These are phyloP conservation scores for Pyrenochaeta sp. DNA, from an alignment of 2,329 filamentous ascomycete species.

Conservation along the genomic window DNA sequence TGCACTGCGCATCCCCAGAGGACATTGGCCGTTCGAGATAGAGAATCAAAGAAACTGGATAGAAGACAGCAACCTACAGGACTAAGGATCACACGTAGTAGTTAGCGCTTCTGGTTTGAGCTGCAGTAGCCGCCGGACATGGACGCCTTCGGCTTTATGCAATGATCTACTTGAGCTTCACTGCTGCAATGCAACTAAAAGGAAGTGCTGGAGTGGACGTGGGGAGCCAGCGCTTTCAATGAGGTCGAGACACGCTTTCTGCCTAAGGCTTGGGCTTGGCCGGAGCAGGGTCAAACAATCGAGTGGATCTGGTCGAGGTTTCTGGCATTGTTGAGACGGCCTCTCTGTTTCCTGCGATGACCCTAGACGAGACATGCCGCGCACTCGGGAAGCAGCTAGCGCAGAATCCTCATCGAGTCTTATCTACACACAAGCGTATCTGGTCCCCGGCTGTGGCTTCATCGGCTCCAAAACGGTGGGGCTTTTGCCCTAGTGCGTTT, in stretches of 20 bases:
- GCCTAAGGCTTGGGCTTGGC: constrained; percentile 34
- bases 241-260: constrained; percentile 30
- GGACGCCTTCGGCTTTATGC: not conserved
- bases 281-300: constrained; percentile 26
- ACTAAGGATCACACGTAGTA: constrained; percentile 6
- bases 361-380: constrained; percentile 20
- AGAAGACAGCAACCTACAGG: constrained; percentile 11
- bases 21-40: too few species aligned
- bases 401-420: constrained; percentile 15
- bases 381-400: constrained; percentile 22
- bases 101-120: constrained; percentile 6
- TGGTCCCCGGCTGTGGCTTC: constrained; percentile 29
- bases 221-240: constrained; percentile 10
- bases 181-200: not conserved
- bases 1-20: not conserved
- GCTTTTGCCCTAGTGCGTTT: constrained; percentile 31
- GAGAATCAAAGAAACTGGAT: not conserved
- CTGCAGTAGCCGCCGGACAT: constrained; percentile 1
- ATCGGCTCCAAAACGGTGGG: constrained; percentile 38
- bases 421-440: constrained; percentile 23
- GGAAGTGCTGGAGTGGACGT: constrained; percentile 5
- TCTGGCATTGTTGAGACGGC: constrained; percentile 28
- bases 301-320: constrained; percentile 25
- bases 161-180: not conserved
- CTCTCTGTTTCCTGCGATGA: constrained; percentile 17